A percentile compares a stretch with the other conserved stretches of the same genome.
These are phyloP conservation scores for Cercophora sp. DNA, from an alignment of 495 filamentous ascomycete species.

Conservation along the genomic window DNA sequence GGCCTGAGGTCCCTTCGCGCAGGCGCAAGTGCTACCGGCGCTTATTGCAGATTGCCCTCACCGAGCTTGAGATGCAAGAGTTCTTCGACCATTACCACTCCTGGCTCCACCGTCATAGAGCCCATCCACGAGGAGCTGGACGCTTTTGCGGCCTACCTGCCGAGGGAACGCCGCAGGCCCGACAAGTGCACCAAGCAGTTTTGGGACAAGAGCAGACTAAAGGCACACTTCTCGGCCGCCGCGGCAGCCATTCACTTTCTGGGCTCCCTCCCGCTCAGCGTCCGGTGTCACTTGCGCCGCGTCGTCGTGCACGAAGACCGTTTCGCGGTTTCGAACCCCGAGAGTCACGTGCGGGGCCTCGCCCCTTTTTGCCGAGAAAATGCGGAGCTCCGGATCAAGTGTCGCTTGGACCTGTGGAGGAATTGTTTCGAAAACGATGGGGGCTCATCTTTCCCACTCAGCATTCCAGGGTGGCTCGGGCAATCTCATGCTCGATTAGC, in stretches of 20 bases:
- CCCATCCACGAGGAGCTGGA: too few relatives aligned
- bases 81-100: too few relatives aligned
- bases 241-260: constrained; percentile 3
- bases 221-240: neutral
- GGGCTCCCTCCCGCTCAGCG: neutral
- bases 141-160: too few relatives aligned
- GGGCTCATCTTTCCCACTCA: neutral
- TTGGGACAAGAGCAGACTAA: neutral
- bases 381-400: neutral
- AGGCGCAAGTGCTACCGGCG: too few relatives aligned
- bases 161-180: too few relatives aligned
- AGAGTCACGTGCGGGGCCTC: neutral
- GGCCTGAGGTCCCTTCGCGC: too few relatives aligned
- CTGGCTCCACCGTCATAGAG: too few relatives aligned
- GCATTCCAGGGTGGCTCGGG: neutral
- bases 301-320: neutral
- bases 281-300: neutral
- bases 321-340: neutral
- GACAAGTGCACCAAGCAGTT: too few relatives aligned
- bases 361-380: constrained; percentile 1
- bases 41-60: too few relatives aligned
- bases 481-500: neutral
- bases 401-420: neutral
- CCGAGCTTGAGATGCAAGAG: too few relatives aligned
- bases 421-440: too few relatives aligned